Base-by-base conservation (phyloP, 805 yeast genomes). In the Candida pseudoglaebosa region DNA sequence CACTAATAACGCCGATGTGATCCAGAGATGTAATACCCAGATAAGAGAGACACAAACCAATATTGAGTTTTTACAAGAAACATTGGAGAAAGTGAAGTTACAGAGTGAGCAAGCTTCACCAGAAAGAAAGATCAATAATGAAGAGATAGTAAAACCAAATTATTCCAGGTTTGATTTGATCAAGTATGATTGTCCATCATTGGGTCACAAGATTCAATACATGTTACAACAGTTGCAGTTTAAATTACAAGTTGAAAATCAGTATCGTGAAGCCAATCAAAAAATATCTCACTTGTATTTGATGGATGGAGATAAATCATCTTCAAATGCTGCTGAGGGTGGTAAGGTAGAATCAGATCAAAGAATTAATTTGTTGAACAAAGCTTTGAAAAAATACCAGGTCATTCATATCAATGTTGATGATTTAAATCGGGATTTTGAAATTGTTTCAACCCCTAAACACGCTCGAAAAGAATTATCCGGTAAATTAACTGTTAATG, bases 161-260 rank as follows among this genome's bases (percentile, higher is more conserved):
- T 84, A 74, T 53, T 77, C 91, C 0, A 73, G 85, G 15, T 67
- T 85, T 48, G 99, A 93, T 58, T 70, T 93, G 40, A 74, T 88
- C 56, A 89, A 89, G 52, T 89, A 88, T 55, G 97, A 93, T 53
- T 86, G 96, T 50, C 96, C 97, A 0, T 86, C 95, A 0, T 67
- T 93, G 49, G 96, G 97, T 8, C 96, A 93, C 52, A 78, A 93
- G 46, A 93, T 93, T 54, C 96, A 88, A 62, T 82, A 86, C 52
- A 90, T 93, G 98, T 74, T 91, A 39, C 97, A 90, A 63, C 95
- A 89, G 61, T 71, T 93, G 43, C 96, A 90, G 57, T 89, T 91
- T 61, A 93, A 93, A 62, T 72, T 91, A 33, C 93, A 91, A 54
- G 95, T 91, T 28, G 99, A 93, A 59, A 80, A 86, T 50, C 95